Evolutionary conservation across 1,139 yeast genomes (phyloP), one percentile per base, ranked within the genome.

Genomic region (Scheffersomyces quercinus): DNA sequence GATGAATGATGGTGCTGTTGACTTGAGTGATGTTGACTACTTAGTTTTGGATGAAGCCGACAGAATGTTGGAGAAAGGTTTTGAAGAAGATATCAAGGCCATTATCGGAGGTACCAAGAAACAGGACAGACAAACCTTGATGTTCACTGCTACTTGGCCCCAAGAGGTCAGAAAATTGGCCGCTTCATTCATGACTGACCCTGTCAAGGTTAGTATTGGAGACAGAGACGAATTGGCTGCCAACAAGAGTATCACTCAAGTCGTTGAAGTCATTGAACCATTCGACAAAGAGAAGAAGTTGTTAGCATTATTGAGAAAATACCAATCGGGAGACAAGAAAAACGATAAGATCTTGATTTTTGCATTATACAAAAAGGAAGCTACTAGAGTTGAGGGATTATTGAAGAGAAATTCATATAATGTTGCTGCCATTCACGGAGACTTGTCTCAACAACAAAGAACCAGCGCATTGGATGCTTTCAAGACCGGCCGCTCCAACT

Each of bases 41-140:
- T 75, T 95, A 53, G 95, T 93, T 20, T 75, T 93, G 42, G 99
- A 93, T 65, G 99, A 93, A 70, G 99, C 99, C 33, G 99, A 93
- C 65, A 82, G 99, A 70, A 95, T 93, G 99, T 79, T 93, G 51
- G 99, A 93, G 67, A 75, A 72, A 56, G 99, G 99, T 29, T 93
- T 93, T 60, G 99, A 93, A 69, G 96, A 91, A 63, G 99, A 91
- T 67, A 93, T 93, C 62, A 89, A 88, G 67, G 75, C 77, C 51
- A 89, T 95, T 52, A 83, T 93, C 59, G 73, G 81, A 11, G 67
- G 75, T 37, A 78, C 87, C 16, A 70, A 67, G 14, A 56, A 67
- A 35, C 44, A 52, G 24, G 60, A 67, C 16, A 82, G 96, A 63
- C 95, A 88, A 64, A 89, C 97, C 0, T 79, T 88, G 52, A 87